Base-by-base conservation (phyloP, 345 rosid species). In the Acer yangbiense region DNA sequence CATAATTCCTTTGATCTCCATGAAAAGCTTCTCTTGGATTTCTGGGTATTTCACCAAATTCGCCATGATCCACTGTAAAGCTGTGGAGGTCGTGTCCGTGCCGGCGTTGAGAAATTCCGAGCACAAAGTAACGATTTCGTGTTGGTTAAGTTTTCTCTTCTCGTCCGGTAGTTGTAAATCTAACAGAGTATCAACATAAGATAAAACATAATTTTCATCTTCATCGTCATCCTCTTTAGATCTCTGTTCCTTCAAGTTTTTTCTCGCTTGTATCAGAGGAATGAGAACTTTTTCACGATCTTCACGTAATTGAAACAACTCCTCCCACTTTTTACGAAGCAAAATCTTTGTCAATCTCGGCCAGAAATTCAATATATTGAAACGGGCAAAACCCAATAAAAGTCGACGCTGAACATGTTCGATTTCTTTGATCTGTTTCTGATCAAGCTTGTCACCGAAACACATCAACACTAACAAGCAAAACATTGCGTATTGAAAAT, bases 381-480 rank as follows among this genome's bases (percentile, higher is more conserved):
- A 61, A 12, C 55, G 12, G 39, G 7, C 2, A 23, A 61, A 73
- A 3, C 57, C 55, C 17, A 21, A 2, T 32, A 73, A 12, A 50
- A 9, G 14, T 7, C 32, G 6, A 16, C 9, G 76, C 39, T 61
- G 68, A 23, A 61, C 35, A 41, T 62, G 2, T 32, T 73, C 58
- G 5, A 73, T 62, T 23, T 73, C 55, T 44, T 43, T 61, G 68
- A 73, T 57, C 17, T 72, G 52, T 5, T 58, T 58, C 25, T 58
- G 27, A 5, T 57, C 65, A 72, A 72, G 52, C 66, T 72, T 39
- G 52, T 72, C 75, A 20, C 54, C 75, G 29, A 72, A 72, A 72
- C 75, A 72, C 66, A 72, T 72, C 2, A 57, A 32, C 32, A 72
- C 75, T n/a, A 72, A 20, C 65, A 72, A 72, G 48, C 75, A 72